Evolutionary conservation across 2,329 filamentous ascomycete genomes (phyloP), one percentile per base, ranked within the genome.

Genomic region (Penicillium sp.): DNA sequence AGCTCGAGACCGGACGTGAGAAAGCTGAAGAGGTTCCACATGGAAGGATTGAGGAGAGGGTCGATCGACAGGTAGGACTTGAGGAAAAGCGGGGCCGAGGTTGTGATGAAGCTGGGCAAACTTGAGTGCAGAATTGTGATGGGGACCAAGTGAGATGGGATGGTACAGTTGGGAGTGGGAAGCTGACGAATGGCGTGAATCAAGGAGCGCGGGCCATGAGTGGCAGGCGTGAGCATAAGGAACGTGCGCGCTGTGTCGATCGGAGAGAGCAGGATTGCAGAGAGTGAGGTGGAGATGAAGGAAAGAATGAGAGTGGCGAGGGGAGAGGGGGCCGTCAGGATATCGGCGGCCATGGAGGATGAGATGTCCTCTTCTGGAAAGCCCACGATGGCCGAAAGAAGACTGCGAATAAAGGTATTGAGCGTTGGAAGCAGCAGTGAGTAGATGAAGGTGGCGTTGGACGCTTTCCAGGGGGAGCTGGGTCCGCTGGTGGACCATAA

Each of bases 391-490:
- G 93, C 91, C 39, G 89, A 89, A n/a, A 97, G 77, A 45, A 96
- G 79, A 61, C 89, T 93, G 60, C 90, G 82, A 8, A 90, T 87
- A 84, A 94, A 98, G 58, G 88, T 90, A 66, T 97, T 93, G 28
- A 95, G 74, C 6, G 94, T 85, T 9, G 89, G 89, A 53, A 90
- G 81, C 13, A 97, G 77, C 40, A 96, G 81, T 0, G 84, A 87
- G 71, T 97, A 95, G 43, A 97, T 76, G 63, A 97, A 98, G 1
- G 90, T 94, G 11, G 87, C 83, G 65, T 97, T 97, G 34, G 90
- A 88, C 7, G 85, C 80, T 67, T 96, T 96, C 90, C 91, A 98
- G 4, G 96, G 84, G 4, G 93, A 93, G 78, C 90, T 90, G 0
- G 85, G 85, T 33, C 90, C 88, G 65, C 95, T 91, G 58, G 86